A percentile compares a stretch with the other conserved stretches of the same genome.
phyloP scores from a whole-genome alignment of 208 protist species.

The Crithidia thermophila region DNA sequence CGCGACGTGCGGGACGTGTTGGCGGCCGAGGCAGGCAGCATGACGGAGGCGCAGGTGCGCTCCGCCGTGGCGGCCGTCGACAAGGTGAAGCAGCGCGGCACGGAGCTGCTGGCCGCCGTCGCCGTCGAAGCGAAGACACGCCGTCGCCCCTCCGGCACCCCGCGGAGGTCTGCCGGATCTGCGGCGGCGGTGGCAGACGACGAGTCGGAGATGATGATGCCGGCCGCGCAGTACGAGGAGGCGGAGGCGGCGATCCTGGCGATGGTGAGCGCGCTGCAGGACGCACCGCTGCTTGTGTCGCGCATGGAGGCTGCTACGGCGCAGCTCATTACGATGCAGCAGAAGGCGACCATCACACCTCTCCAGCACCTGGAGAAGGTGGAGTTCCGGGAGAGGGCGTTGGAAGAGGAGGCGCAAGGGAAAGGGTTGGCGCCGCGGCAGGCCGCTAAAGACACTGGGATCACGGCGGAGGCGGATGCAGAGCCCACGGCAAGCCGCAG shows the following conservation, averaged over 20 bases:
- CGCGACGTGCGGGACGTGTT: constrained; percentile 30
- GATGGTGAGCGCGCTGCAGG: constrained; percentile 22
- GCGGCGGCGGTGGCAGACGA: not conserved
- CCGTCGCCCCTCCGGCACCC: not conserved
- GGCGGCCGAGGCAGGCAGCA: constrained; percentile 6
- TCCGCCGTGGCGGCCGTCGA: constrained; percentile 17
- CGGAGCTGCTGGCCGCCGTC: constrained; percentile 6
- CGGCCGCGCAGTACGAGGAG: constrained; percentile 10
- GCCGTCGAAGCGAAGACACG: not conserved
- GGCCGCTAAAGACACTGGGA: too few species aligned
- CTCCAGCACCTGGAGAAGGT: not conserved
- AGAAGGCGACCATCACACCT: constrained; percentile 2
- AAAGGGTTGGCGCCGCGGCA: too few species aligned
- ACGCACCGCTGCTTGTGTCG: constrained; percentile 24
- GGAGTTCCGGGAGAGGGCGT: too few species aligned
- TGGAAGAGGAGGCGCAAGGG: not conserved
- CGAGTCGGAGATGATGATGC: not conserved
- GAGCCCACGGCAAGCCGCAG: too few species aligned
- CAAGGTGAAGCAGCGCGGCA: constrained; percentile 10
- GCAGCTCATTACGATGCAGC: constrained; percentile 18
- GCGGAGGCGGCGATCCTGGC: constrained; percentile 22
- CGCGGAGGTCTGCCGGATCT: not conserved
- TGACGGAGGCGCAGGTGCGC: constrained; percentile 18
- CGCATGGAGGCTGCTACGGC: constrained; percentile 5
- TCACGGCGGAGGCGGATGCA: too few species aligned